Conservation (phyloP, 106 monocot genomes). For the Narthecium ossifragum region DNA sequence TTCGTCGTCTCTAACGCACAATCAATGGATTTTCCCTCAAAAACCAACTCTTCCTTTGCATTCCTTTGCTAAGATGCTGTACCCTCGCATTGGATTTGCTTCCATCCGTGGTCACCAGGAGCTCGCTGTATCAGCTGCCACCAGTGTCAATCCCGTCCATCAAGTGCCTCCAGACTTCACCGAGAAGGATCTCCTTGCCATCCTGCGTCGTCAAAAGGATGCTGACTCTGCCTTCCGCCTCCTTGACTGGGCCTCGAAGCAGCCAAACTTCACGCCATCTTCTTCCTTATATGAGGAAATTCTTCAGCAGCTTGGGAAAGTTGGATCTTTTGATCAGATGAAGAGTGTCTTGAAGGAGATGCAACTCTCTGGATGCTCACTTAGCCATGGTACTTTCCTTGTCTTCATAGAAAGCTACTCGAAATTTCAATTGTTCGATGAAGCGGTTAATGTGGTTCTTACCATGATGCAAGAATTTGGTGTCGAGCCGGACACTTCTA, state of each 20-base stretch:
- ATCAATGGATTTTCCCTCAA: slow-evolving; percentile 16
- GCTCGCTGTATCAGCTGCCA: slow-evolving; percentile 3
- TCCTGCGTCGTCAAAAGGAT: slow-evolving; percentile 59
- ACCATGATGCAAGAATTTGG: slow-evolving; percentile 52
- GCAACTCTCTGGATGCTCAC: slow-evolving; percentile 33
- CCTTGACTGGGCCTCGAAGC: slow-evolving; percentile 41
- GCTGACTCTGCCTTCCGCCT: slow-evolving; percentile 31
- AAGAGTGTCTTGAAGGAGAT: slow-evolving; percentile 41
- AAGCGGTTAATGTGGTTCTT: slow-evolving; percentile 52
- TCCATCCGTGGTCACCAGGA: slow-evolving; percentile 9
- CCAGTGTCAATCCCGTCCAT: slow-evolving; percentile 2
- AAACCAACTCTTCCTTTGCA: slow-evolving; percentile 2
- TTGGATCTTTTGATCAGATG: slow-evolving; percentile 57
- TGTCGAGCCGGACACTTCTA: slow-evolving; percentile 32
- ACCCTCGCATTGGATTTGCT: slow-evolving; percentile 2
- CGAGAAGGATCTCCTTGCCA: slow-evolving; percentile 48
- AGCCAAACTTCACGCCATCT: slow-evolving; percentile 26
- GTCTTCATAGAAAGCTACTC: slow-evolving; percentile 46
- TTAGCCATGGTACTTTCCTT: slow-evolving; percentile 45
- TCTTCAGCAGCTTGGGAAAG: slow-evolving; percentile 57
- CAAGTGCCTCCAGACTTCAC: slow-evolving; percentile 44
- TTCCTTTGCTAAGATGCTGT: neutral
- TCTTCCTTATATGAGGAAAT: slow-evolving; percentile 49
- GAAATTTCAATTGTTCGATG: slow-evolving; percentile 39
- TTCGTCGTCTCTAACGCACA: slow-evolving; percentile 16